Evolutionary conservation across 441 rosid species (phyloP), one percentile per base, ranked within the genome.

Genomic region (Sinapis alba): DNA sequence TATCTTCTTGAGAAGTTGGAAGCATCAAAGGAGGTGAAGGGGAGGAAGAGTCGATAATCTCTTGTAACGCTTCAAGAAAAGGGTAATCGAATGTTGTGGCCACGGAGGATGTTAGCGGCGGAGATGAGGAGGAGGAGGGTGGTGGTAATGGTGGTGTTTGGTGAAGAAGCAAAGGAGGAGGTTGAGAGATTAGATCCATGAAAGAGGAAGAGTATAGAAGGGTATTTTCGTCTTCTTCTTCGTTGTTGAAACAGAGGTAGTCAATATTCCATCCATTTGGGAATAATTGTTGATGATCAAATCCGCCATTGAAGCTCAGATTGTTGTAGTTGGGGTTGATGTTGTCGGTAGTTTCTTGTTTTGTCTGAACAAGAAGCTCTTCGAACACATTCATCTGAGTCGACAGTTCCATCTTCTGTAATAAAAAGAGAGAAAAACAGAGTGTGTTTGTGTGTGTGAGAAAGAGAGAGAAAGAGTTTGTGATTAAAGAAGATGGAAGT

Each of bases 211-310:
- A 78, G 75, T 27, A 81, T 3, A 82, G 73, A 83, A 78, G 74
- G 20, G 47, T 81, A 72, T 71, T 79, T 71, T 72, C 81, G 75
- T 74, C 81, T 63, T 69, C 78, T 65, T 77, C 80, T 47, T 71
- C 62, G 2, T 71, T 76, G 85, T 63, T 56, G 85, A 13, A 63
- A 80, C 75, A 68, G 79, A 84, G 81, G 69, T 77, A 79, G 75
- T 88, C 90, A 19, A 89, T 79, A 82, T 65, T 85, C 87, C 85
- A 93, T 23, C 80, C 84, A 70, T 60, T 79, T 41, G 80, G 64
- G 78, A 82, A 78, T 67, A 86, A 10, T 54, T 67, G 74, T 66
- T 77, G 66, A 36, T 72, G 69, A 71, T 77, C 80, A 51, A 67
- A 78, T 62, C 70, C 81, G 18, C 73, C 78, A 24, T 65, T 65